These are phyloP conservation scores for Talaromyces trachyspermus DNA, from an alignment of 495 filamentous ascomycete genomes.

Conservation along the genomic window DNA sequence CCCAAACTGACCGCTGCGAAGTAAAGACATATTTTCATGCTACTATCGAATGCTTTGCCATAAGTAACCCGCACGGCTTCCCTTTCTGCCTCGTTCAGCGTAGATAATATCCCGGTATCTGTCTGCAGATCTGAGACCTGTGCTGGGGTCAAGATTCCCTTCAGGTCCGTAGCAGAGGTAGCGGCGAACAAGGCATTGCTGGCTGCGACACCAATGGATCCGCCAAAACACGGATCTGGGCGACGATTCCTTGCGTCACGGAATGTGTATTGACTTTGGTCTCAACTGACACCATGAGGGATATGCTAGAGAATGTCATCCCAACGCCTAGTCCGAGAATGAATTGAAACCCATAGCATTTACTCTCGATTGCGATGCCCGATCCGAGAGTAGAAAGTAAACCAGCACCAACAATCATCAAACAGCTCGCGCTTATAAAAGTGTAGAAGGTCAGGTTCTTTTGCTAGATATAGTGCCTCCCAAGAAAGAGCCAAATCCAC, in stretches of 20 bases:
- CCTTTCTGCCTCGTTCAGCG: too few relatives aligned
- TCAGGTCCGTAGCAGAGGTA: too few relatives aligned
- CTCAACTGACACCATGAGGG: slow-evolving; percentile 39
- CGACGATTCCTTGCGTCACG: neutral
- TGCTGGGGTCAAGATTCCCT: too few relatives aligned
- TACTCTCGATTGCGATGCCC: slow-evolving; percentile 12
- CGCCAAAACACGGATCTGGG: neutral
- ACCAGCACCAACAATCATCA: slow-evolving; percentile 40
- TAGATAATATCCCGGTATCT: too few relatives aligned
- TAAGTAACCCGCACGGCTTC: too few relatives aligned
- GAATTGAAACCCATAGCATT: slow-evolving; percentile 39
- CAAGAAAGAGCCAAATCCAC: neutral
- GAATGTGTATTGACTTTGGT: slow-evolving; percentile 21
- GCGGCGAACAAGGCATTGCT: too few relatives aligned
- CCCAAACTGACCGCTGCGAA: too few relatives aligned
- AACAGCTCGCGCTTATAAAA: slow-evolving; percentile 23
- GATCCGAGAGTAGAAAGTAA: slow-evolving; percentile 28
- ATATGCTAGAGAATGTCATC: slow-evolving; percentile 37
- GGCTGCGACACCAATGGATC: neutral
- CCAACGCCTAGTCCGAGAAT: slow-evolving; percentile 44
- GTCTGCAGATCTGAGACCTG: too few relatives aligned
- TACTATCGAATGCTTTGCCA: too few relatives aligned
- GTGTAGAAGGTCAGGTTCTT: slow-evolving; percentile 36
- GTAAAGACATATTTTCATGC: too few relatives aligned
- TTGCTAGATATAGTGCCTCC: neutral